Conservation (phyloP, 1,284 basidiomycete genomes). For the Microbotryomycetes sp. region DNA sequence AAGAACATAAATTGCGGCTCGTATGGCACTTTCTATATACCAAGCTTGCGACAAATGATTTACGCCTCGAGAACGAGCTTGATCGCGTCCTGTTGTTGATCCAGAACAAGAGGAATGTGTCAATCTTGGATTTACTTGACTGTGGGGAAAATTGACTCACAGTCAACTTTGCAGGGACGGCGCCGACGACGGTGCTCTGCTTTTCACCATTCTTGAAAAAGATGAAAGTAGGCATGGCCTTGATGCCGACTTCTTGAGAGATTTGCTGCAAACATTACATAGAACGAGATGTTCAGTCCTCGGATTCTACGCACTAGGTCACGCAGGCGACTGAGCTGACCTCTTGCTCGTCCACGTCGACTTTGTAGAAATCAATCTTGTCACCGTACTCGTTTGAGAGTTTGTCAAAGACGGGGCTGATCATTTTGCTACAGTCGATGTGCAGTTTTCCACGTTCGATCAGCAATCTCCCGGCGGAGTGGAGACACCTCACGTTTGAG, state of each 20-base stretch:
- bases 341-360: constrained; percentile 58
- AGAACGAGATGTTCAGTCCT: neutral
- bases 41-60: too few species aligned
- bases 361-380: constrained; percentile 65
- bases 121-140: neutral
- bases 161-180: constrained; percentile 49
- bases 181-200: constrained; percentile 58
- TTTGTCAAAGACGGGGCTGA: constrained; percentile 68
- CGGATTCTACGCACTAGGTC: neutral
- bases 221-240: constrained; percentile 73
- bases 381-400: constrained; percentile 45
- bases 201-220: constrained; percentile 62
- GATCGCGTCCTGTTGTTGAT: neutral
- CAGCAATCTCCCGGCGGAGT: too few species aligned
- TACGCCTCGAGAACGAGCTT: neutral
- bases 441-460: neutral
- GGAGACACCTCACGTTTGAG: too few species aligned
- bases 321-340: constrained; percentile 22
- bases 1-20: too few species aligned
- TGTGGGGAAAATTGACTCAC: constrained; percentile 24
- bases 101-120: neutral
- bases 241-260: constrained; percentile 60
- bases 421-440: constrained; percentile 59
- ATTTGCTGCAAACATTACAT: constrained; percentile 40
- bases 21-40: too few species aligned